Evolutionary conservation across 1,284 basidiomycete genomes (phyloP).

Genomic region (Chondrostereum purpureum): DNA sequence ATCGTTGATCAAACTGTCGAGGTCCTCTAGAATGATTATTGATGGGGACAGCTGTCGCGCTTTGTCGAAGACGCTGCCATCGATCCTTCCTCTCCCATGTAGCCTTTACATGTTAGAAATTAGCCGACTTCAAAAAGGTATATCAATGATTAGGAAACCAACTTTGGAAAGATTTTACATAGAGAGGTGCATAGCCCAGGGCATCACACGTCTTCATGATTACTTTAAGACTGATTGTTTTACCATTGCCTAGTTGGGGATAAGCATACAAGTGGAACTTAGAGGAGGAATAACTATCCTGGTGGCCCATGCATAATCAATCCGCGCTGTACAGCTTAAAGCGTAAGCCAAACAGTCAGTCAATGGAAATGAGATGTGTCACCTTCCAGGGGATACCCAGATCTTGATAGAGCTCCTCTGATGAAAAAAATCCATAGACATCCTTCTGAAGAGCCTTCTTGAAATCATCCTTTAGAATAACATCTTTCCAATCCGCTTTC

Average conservation of each 20-base stretch:
- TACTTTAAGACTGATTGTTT: slow-evolving; percentile 75
- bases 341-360: too few species aligned
- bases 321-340: too few species aligned
- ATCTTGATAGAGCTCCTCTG: slow-evolving; percentile 63
- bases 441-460: slow-evolving; percentile 67
- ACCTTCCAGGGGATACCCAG: slow-evolving; percentile 81
- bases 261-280: background rate
- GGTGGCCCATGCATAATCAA: slow-evolving; percentile 70
- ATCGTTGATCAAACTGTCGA: slow-evolving; percentile 76
- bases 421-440: slow-evolving; percentile 70
- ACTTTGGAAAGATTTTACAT: slow-evolving; percentile 72
- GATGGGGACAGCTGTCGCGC: slow-evolving; percentile 67
- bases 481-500: slow-evolving; percentile 67
- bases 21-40: slow-evolving; percentile 72
- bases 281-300: slow-evolving; percentile 25
- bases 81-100: slow-evolving; percentile 57
- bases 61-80: slow-evolving; percentile 63
- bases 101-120: slow-evolving; percentile 31
- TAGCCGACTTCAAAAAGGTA: slow-evolving; percentile 13
- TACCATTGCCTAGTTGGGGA: slow-evolving; percentile 59
- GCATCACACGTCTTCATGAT: slow-evolving; percentile 63
- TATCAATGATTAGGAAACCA: too few species aligned
- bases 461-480: slow-evolving; percentile 68
- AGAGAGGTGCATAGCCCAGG: slow-evolving; percentile 59
- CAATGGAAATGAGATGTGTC: too few species aligned